A percentile compares a stretch with the other conserved stretches of the same genome.
Evolutionary conservation across 2,329 filamentous ascomycete species (phyloP).

Genomic region (Diplodia intermedia): DNA sequence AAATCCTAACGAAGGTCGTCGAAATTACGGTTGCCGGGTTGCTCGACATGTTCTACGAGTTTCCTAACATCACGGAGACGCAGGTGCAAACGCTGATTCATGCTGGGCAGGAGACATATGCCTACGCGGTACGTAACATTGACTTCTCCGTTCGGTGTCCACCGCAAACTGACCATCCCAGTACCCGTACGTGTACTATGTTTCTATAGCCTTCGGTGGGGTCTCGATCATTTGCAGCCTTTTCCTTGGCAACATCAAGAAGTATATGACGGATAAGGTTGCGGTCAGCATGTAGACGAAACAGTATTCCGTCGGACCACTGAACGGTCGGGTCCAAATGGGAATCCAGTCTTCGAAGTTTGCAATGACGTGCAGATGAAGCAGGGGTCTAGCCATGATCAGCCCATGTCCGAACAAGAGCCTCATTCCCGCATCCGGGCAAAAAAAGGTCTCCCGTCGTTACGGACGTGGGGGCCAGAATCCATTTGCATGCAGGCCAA

Average conservation of each 20-base stretch:
- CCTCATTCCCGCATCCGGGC: neutral
- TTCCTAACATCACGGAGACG: slow-evolving; percentile 11
- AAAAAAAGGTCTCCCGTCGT: neutral
- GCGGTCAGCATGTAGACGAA: slow-evolving; percentile 25
- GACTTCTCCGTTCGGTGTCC: neutral
- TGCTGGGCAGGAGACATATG: slow-evolving; percentile 24
- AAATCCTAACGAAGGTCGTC: slow-evolving; percentile 7
- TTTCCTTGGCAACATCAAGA: slow-evolving; percentile 33
- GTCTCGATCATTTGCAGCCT: slow-evolving; percentile 24
- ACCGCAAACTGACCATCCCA: slow-evolving; percentile 1
- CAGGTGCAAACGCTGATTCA: slow-evolving; percentile 16
- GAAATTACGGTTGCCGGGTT: slow-evolving; percentile 23
- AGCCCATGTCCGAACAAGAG: neutral
- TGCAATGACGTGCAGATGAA: neutral
- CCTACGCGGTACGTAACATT: slow-evolving; percentile 5
- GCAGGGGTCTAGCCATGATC: neutral
- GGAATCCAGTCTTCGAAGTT: neutral
- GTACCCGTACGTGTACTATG: slow-evolving; percentile 32
- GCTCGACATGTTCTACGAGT: slow-evolving; percentile 22
- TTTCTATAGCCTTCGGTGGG: slow-evolving; percentile 27
- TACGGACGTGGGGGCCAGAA: neutral
- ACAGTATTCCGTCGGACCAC: neutral
- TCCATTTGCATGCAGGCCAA: neutral
- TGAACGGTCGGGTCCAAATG: neutral
- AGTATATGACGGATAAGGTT: slow-evolving; percentile 33